Percentiles rank a stretch among this genome's conserved stretches.
Evolutionary conservation across 2,329 filamentous ascomycete genomes (phyloP).

Genomic region (Aureobasidium sp.): DNA sequence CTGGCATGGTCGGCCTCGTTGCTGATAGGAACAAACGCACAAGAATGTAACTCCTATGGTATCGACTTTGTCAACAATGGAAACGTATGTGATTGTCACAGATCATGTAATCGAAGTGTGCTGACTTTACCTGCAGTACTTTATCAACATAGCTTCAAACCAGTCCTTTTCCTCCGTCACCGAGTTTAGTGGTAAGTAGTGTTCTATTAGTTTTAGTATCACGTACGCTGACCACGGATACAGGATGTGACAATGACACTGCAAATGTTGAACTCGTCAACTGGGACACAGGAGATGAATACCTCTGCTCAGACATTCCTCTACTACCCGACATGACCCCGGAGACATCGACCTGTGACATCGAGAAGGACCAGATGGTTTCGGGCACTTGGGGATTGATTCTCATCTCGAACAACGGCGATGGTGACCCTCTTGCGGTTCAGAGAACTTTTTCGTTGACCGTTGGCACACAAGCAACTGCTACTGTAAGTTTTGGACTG

Average conservation of each 20-base stretch:
- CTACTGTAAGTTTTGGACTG: slow-evolving; percentile 2
- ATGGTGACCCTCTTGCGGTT: slow-evolving; percentile 15
- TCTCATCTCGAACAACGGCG: slow-evolving; percentile 16
- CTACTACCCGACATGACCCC: slow-evolving; percentile 9
- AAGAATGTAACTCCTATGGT: slow-evolving; percentile 15
- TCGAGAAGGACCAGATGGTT: slow-evolving; percentile 17
- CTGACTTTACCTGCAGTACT: slow-evolving; percentile 12
- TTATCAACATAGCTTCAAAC: slow-evolving; percentile 17
- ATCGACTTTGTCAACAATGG: slow-evolving; percentile 18
- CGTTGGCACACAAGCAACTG: slow-evolving; percentile 11
- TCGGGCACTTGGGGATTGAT: slow-evolving; percentile 16
- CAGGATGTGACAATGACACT: slow-evolving; percentile 15
- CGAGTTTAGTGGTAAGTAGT: slow-evolving; percentile 14
- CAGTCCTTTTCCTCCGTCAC: slow-evolving; percentile 17
- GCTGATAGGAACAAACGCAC: background rate
- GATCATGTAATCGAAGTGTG: background rate
- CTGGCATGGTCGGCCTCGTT: slow-evolving; percentile 1
- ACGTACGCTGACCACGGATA: background rate
- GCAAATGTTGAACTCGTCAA: slow-evolving; percentile 12
- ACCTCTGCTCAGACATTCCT: slow-evolving; percentile 11
- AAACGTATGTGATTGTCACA: background rate
- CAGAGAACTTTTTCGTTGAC: slow-evolving; percentile 14
- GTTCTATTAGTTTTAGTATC: background rate
- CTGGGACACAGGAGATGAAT: slow-evolving; percentile 14
- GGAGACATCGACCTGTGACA: slow-evolving; percentile 16